Evolutionary conservation across 2,329 filamentous ascomycete species (phyloP).

Genomic region (Nemania bipapillata): DNA sequence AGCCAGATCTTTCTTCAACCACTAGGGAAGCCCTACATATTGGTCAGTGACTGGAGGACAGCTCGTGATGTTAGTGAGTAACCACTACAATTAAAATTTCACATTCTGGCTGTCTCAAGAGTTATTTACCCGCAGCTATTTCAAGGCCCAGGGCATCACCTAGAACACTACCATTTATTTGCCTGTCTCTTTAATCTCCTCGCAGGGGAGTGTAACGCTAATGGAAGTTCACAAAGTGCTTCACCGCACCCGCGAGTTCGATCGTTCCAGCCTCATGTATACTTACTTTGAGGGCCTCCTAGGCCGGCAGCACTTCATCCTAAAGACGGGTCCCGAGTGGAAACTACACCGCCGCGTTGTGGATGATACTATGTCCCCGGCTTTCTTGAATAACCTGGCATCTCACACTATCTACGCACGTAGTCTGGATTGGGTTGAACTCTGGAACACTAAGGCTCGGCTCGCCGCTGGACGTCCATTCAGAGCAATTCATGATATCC

Average conservation of each 20-base stretch:
- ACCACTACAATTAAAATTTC: not conserved
- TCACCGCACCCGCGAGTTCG: conserved; percentile 24
- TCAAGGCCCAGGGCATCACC: not conserved
- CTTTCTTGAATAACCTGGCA: conserved; percentile 11
- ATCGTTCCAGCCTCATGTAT: conserved; percentile 20
- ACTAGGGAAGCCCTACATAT: conserved; percentile 15
- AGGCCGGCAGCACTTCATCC: conserved; percentile 20
- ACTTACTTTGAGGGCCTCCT: conserved; percentile 19
- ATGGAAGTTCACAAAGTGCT: conserved; percentile 11
- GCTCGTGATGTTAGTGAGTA: conserved; percentile 28
- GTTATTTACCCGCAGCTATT: not conserved
- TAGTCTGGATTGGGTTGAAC: conserved; percentile 43
- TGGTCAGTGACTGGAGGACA: conserved; percentile 22
- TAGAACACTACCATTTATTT: not conserved
- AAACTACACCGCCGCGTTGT: conserved; percentile 20
- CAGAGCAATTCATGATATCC: conserved; percentile 33
- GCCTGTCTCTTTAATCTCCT: not conserved
- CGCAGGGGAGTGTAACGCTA: not conserved
- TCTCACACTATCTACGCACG: conserved; percentile 6
- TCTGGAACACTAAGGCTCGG: conserved; percentile 48
- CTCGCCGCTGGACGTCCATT: conserved; percentile 52
- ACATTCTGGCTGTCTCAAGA: not conserved
- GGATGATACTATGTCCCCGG: conserved; percentile 23
- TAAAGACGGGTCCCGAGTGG: conserved; percentile 18
- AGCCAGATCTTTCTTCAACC: conserved; percentile 26